phyloP scores from a whole-genome alignment of 2,329 filamentous ascomycete genomes.

The Didymella segeticola region DNA sequence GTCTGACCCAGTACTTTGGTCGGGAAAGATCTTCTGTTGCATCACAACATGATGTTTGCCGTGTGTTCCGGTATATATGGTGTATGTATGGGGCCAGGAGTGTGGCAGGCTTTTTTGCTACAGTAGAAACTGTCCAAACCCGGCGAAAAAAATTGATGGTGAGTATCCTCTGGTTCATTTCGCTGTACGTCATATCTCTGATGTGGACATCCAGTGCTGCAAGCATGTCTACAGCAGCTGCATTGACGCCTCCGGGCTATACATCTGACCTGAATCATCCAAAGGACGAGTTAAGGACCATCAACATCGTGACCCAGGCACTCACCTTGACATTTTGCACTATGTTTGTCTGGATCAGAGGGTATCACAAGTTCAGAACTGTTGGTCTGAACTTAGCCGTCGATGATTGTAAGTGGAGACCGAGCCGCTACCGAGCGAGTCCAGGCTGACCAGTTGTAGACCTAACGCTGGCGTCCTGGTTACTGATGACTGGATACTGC shows the following conservation, averaged over 20 bases:
- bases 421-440: not conserved
- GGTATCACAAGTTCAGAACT: conserved; percentile 13
- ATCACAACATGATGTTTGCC: not conserved
- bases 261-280: conserved; percentile 14
- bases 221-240: conserved; percentile 11
- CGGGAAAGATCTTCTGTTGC: conserved; percentile 8
- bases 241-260: conserved; percentile 9
- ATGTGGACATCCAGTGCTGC: not conserved
- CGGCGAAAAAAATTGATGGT: not conserved
- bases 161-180: not conserved
- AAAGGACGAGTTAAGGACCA: conserved; percentile 15
- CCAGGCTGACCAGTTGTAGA: conserved; percentile 1
- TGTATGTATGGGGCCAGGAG: not conserved
- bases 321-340: conserved; percentile 15
- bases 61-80: conserved; percentile 2
- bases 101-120: not conserved
- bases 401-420: conserved; percentile 19
- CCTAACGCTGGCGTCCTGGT: conserved; percentile 12
- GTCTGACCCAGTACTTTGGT: not conserved
- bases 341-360: conserved; percentile 17
- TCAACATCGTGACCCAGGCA: conserved; percentile 20
- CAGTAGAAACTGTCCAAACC: not conserved
- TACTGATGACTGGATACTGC: conserved; percentile 18
- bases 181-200: not conserved
- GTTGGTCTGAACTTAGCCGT: conserved; percentile 9